Evolutionary conservation across 371 early-diverging fungal genomes (phyloP), one percentile per base, ranked within the genome.

Genomic region (Mortierella polycephala): DNA sequence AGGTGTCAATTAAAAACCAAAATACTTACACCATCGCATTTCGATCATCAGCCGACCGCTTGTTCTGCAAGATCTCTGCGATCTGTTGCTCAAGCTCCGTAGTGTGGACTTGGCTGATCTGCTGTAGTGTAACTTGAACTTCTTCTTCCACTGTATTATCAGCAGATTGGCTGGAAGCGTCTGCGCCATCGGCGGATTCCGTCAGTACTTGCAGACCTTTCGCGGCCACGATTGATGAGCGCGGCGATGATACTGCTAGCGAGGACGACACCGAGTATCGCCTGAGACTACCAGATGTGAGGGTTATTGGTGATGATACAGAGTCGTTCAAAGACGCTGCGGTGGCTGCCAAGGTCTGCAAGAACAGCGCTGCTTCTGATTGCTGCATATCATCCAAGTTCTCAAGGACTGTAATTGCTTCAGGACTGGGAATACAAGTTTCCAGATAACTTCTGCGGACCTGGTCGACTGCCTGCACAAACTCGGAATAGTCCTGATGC

Each of bases 331-430:
- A 45, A 14, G 49, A 21, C 18, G 44, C 41, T 9, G 39, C 7
- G 60, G 44, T 21, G 60, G 23, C 52, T 20, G 63, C 51, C 13
- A 67, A 49, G 1, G 59, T 58, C 37, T 71, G 46, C 51, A 70
- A 44, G 39, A 75, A 75, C 23, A 54, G 12, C 18, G 40, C 44
- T 8, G 67, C 57, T 52, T 71, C 72, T 7, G 64, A 46, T 39
- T 71, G 77, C 20, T 71, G 72, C 77, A 71, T 71, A n/a, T 71
- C 72, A 18, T 77, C 71, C 55, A 77, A 45, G 10, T 49, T 67
- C 14, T 68, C 71, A 5, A 77, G 61, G 0, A 67, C 69, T 11
- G 77, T 52, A 0, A 71, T 52, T 11, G 77, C 77, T 23, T 77
- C 77, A 0, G 71, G 72, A n/a, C 77, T 68, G 11, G 77, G 77